Evolutionary conservation across 257 asterid species (phyloP), one percentile per base, ranked within the genome.

Genomic region (Catharanthus roseus): DNA sequence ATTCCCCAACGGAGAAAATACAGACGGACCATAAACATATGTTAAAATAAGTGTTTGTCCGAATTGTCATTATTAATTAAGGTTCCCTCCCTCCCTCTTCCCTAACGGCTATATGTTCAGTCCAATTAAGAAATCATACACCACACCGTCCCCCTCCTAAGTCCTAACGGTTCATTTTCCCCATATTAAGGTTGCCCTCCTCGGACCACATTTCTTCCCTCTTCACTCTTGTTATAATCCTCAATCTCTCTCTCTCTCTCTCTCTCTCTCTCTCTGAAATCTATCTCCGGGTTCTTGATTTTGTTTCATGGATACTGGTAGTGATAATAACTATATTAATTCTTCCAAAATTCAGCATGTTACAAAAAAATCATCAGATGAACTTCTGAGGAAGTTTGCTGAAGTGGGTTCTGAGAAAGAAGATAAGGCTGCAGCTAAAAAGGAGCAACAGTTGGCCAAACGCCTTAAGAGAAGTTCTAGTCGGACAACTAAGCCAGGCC

Each of bases 361-460:
- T 11, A 82, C 92, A 2, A 92, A 88, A 81, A 80, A 89, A 50
- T 88, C 96, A 6, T 92, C 98, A 3, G 95, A 90, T 61, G 86
- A 88, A 82, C 91, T 92, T 19, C 90, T 92, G 49, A 79, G 85
- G 71, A 92, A 92, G 82, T 92, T 92, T 57, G 96, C 98, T 0
- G 90, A 86, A 70, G 82, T 82, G 78, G 95, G 78, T 61, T 81
- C 85, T 16, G 84, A 80, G 16, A 39, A 79, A 24, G 81, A 83
- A 18, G 73, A 62, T 64, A 81, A 44, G 54, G 26, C 45, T 53
- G 36, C 78, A 29, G 77, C 74, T 39, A 85, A 82, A 51, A 81
- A 80, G 57, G 84, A 87, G 77, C 70, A 84, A 12, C 76, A 86
- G 31, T 61, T 83, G 69, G 86, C 91, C 2, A 88, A 86, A 72